These are phyloP conservation scores for Schoenoplectus triqueter DNA, from an alignment of 202 grass and related monocot genomes.

Conservation along the genomic window DNA sequence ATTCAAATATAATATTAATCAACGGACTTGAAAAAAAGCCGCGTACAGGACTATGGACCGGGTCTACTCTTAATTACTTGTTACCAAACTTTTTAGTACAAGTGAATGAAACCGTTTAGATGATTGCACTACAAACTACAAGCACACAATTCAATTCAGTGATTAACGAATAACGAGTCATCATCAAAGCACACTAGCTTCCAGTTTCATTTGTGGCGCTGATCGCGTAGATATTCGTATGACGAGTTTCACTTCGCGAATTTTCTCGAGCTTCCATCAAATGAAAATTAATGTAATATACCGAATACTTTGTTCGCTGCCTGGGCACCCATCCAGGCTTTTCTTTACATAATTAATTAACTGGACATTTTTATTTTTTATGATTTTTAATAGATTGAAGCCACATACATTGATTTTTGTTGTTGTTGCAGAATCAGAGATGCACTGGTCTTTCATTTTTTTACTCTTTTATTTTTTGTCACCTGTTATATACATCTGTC, in stretches of 20 bases:
- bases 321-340: too few relatives aligned
- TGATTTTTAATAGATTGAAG: too few relatives aligned
- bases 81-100: background rate
- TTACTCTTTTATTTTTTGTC: too few relatives aligned
- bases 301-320: too few relatives aligned
- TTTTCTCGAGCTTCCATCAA: background rate
- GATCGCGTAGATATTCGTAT: background rate
- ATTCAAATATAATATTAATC: constrained; percentile 6
- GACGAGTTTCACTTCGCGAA: background rate
- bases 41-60: constrained; percentile 16
- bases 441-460: too few relatives aligned
- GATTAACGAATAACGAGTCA: background rate
- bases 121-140: background rate
- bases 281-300: background rate
- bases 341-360: too few relatives aligned
- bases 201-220: background rate
- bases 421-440: too few relatives aligned
- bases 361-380: too few relatives aligned
- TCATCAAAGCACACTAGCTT: background rate
- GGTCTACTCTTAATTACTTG: background rate
- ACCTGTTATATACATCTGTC: too few relatives aligned
- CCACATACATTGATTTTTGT: too few relatives aligned
- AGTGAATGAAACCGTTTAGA: constrained; percentile 35
- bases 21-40: background rate
- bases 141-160: background rate